Evolutionary conservation across 2,329 filamentous ascomycete species (phyloP), one percentile per base, ranked within the genome.

Genomic region (Fusarium chlamydosporum): DNA sequence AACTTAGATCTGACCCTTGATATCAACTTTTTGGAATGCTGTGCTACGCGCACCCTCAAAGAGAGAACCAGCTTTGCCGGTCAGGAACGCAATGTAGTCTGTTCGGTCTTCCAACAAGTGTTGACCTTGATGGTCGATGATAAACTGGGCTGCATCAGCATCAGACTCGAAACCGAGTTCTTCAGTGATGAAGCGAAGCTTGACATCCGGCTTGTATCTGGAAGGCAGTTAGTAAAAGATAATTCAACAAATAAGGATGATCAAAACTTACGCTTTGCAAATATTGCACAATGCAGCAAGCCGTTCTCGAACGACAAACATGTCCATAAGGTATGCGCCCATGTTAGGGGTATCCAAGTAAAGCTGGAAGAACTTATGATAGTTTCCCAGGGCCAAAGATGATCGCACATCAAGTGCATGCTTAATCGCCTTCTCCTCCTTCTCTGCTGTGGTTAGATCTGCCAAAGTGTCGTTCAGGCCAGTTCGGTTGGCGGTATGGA

Each of bases 361-460:
- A 43, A 99, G 88, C 82, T 93, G 92, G 87, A 99, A 98, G 81
- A 99, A 98, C 79, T 89, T 95, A 83, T 99, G 95, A 80, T 97
- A 97, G 82, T 98, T 98, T 75, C 94, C 94, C 78, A 96, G 85
- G 52, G 96, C 95, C 76, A 98, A 83, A 48, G 96, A 92, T 54
- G 95, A 97, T 74, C 96, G 93, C 68, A 98, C 94, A 73, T 92
- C 88, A 74, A 99, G 84, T 38, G 96, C 96, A 83, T 99, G 95
- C 82, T 93, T 93, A 79, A 99, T 92, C 63, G 93, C 87, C 66
- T 80, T 83, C 79, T 96, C 91, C 80, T 89, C 85, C 85, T 97
- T 97, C 84, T 98, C 96, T 94, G 93, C 89, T 87, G 91, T 83
- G 82, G 95, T 98, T 96, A 99, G 92, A 92, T 97, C 95, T 87